These are phyloP conservation scores for Myochromella boudieri DNA, from an alignment of 768 basidiomycete genomes.

Conservation along the genomic window DNA sequence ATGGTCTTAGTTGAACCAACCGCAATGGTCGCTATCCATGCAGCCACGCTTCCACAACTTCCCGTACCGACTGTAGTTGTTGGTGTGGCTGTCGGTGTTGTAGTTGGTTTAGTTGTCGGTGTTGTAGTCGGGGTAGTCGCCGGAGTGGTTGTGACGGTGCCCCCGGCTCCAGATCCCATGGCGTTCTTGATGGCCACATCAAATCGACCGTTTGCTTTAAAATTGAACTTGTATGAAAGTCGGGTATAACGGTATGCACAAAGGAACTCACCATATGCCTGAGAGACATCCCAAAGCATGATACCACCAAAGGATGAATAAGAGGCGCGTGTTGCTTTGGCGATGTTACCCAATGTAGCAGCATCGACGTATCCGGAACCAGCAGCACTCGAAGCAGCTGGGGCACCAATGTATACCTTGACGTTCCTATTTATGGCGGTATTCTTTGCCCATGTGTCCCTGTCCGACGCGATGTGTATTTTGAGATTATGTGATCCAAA, in stretches of 20 bases:
- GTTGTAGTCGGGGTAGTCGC: conserved; percentile 11
- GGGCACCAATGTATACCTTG: conserved; percentile 58
- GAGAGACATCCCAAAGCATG: conserved; percentile 44
- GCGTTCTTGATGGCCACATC: conserved; percentile 42
- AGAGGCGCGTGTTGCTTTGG: conserved; percentile 36
- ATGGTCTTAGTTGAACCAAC: too few species aligned
- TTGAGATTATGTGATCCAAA: not conserved
- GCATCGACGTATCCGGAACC: conserved; percentile 53
- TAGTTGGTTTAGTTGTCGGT: conserved; percentile 7
- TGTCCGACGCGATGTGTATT: conserved; percentile 1
- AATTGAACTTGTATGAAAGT: not conserved
- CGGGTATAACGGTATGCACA: conserved; percentile 4
- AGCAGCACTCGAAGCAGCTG: conserved; percentile 49
- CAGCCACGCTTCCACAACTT: conserved; percentile 40
- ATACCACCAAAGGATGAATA: conserved; percentile 59
- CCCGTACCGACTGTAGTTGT: conserved; percentile 19
- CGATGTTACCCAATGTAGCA: conserved; percentile 39
- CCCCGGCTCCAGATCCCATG: conserved; percentile 26
- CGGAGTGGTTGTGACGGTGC: conserved; percentile 18
- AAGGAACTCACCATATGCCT: conserved; percentile 33
- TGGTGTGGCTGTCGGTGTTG: conserved; percentile 4
- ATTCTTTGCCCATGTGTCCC: conserved; percentile 60
- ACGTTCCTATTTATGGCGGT: conserved; percentile 50
- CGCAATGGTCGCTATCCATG: conserved; percentile 37
- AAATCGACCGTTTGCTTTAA: conserved; percentile 37